Evolutionary conservation across 768 basidiomycete genomes (phyloP), one percentile per base, ranked within the genome.

Genomic region (Lyophyllum decastes): DNA sequence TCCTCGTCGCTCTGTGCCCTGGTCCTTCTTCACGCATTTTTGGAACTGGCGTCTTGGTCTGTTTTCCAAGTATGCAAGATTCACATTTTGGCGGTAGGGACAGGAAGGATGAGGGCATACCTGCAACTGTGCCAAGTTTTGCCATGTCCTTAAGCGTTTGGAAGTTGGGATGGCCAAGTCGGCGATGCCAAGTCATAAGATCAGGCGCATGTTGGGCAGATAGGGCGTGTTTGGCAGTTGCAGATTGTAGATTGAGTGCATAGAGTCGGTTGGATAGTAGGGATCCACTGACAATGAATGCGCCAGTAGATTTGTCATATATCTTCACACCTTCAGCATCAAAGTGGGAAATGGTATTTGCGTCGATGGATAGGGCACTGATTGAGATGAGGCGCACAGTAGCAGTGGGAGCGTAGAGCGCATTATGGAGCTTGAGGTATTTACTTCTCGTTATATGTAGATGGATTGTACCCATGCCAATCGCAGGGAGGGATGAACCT

Each of bases 101-200:
- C 4, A 22, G 41, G 35, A 30, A 40, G 17, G 21, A 34, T 5
- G 51, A 17, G 45, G 45, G 60, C 55, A 61, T 57, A 54, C 60
- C 55, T 49, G 34, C 43, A 1, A 55, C 45, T 11, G 55, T 50
- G 12, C 62, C 52, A 10, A 49, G 26, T 9, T 52, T 46, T 0
- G 67, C 67, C 63, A 70, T 65, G 7, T 66, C 64, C 2, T 49
- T 34, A 6, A 73, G 19, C 0, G 63, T 49, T 26, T 63, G 64
- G 48, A 67, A 70, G 52, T 66, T 72, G 25, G 66, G 47, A 46
- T 73, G 70, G 0, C 70, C 68, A 3, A 75, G 61, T 26, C 59
- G 59, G 27, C 52, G 47, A 50, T 73, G 71, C 72, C 70, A 73
- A 2, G 66, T 69, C 11, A 66, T 57, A 0, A 73, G 38, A 16